Conservation (phyloP, 306 rosid genomes). For the Cicer yamashitae region DNA sequence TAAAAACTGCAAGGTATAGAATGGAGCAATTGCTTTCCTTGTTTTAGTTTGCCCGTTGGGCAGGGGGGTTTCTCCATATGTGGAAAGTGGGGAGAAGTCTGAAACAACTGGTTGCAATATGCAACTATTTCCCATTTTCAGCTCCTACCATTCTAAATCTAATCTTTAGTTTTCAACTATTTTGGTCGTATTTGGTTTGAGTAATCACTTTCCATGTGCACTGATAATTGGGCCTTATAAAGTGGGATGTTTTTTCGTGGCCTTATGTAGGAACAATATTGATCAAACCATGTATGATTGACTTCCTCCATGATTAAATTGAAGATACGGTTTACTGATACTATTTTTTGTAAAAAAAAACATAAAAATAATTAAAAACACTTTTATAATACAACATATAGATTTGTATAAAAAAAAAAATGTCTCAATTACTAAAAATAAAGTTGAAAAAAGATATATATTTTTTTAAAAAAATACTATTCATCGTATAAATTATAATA, state of each 20-base stretch:
- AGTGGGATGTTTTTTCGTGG: slow-evolving; percentile 1
- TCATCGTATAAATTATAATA: too few species aligned
- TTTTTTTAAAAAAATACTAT: too few species aligned
- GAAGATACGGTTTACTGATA: not conserved
- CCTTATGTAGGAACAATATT: slow-evolving; percentile 13
- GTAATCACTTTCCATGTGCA: not conserved
- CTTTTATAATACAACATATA: too few species aligned
- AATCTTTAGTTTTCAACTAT: slow-evolving; percentile 20
- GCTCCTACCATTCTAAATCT: slow-evolving; percentile 16
- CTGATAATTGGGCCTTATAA: slow-evolving; percentile 1
- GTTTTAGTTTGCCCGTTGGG: slow-evolving; percentile 35
- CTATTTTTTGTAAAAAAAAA: too few species aligned
- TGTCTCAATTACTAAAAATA: too few species aligned
- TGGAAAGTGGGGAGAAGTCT: slow-evolving; percentile 12
- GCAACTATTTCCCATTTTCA: slow-evolving; percentile 3
- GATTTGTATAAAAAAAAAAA: too few species aligned
- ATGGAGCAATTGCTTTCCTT: slow-evolving; percentile 5
- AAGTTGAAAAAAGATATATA: too few species aligned
- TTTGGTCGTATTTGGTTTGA: slow-evolving; percentile 10
- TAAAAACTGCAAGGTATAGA: slow-evolving; percentile 26
- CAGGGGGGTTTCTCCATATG: slow-evolving; percentile 1
- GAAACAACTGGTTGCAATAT: slow-evolving; percentile 29
- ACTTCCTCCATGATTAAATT: slow-evolving; percentile 38
- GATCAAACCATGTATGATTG: not conserved
- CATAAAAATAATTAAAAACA: too few species aligned